Base-by-base conservation (phyloP, 2,329 filamentous ascomycete genomes). In the Chaetoscypha palmicola region DNA sequence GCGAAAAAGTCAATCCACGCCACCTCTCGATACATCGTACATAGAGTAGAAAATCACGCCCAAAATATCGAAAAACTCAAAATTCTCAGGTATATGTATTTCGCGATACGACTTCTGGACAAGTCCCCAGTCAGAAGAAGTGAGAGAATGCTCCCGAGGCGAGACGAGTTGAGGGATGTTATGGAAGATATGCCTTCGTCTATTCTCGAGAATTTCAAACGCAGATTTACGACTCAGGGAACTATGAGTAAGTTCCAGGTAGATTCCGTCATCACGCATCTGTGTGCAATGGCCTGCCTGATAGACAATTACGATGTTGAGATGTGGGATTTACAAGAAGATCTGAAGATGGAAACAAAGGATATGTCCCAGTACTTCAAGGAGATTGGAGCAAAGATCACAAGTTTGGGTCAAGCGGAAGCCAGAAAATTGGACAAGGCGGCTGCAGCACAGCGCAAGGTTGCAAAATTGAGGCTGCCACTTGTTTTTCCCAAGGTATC, bases 391-490 rank as follows among this genome's bases (percentile, higher is more conserved):
- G 86, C 81, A 22, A 77, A 72, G 54, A 71, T 86, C 24, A 58
- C 46, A 14, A 51, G 62, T 21, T 64, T 71, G 10, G 70, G 67
- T 3, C 72, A 73, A 39, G 62, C 60, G 14, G 71, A 76, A 44
- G 60, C 64, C 38, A 60, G 62, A 22, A 77, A 73, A 61, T 67
- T 80, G 52, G 76, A 74, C 23, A 81, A 80, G 60, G 76, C 76
- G 1, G 73, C 78, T 57, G 74, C 73, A 3, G 63, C 65, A 16
- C 77, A 77, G 44, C 78, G 79, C 49, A 73, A 74, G 47, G 67
- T 90, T 38, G 89, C 85, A 10, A 79, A 79, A 54, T 68, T 97
- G 57, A 77, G 74, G 55, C 64, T 96, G 50, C 92, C 92, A 2
- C 68, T 96, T 36, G 74, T 81, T 47, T 96, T 96, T 62, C 92